These are phyloP conservation scores for Thermochaetoides dissita DNA, from an alignment of 2,329 filamentous ascomycete species.

Conservation along the genomic window DNA sequence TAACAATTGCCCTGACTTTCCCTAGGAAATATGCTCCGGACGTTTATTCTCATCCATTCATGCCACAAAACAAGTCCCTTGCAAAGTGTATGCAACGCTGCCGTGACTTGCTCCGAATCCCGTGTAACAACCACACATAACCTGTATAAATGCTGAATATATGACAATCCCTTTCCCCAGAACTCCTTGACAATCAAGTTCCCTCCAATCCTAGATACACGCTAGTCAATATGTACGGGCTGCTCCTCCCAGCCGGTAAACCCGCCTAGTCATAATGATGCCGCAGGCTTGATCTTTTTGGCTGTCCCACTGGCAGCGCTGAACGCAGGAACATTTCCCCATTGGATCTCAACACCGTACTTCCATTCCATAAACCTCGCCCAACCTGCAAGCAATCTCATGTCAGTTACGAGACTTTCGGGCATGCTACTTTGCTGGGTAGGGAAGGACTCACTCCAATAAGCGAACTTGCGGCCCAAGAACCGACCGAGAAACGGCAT, in stretches of 20 bases:
- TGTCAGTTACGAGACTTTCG: too few relatives aligned
- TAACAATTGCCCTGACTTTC: neutral
- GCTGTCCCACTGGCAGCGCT: constrained; percentile 43
- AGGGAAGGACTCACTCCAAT: constrained; percentile 65
- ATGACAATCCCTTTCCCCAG: neutral
- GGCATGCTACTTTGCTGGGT: too few relatives aligned
- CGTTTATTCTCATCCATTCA: too few relatives aligned
- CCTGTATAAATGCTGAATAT: too few relatives aligned
- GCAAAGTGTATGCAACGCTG: too few relatives aligned
- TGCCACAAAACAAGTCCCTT: too few relatives aligned
- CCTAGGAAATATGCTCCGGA: neutral
- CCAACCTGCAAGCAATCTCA: constrained; percentile 51
- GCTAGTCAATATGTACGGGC: constrained; percentile 3
- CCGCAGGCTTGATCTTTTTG: constrained; percentile 33
- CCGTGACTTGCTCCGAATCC: neutral
- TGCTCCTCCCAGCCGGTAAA: constrained; percentile 8
- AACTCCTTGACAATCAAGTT: constrained; percentile 6
- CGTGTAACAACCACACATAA: constrained; percentile 1
- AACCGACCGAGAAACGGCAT: constrained; percentile 92
- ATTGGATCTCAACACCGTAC: constrained; percentile 60
- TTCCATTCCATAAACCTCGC: constrained; percentile 89
- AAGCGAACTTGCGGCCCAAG: constrained; percentile 85
- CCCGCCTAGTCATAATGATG: constrained; percentile 30
- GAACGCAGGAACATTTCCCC: constrained; percentile 49
- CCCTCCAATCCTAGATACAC: constrained; percentile 1